These are phyloP conservation scores for Oenanthe javanica DNA, from an alignment of 140 eudicot genomes.

Conservation along the genomic window DNA sequence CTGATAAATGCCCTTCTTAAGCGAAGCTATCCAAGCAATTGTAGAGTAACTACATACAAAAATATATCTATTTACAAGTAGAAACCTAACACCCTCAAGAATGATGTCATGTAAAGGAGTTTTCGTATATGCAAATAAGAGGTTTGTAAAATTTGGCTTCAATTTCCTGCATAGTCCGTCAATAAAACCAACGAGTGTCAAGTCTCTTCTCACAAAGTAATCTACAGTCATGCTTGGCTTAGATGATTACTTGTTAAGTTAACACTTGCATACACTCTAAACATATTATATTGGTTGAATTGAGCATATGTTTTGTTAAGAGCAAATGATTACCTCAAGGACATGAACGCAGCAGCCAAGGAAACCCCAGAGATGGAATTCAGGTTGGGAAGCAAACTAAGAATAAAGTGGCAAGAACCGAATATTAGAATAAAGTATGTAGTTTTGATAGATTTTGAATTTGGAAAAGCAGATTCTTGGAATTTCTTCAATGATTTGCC, in stretches of 20 bases:
- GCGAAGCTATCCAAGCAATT: not conserved
- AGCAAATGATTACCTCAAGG: not conserved
- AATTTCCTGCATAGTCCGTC: not conserved
- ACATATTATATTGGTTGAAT: not conserved
- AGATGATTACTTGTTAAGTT: not conserved
- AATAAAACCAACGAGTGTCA: not conserved
- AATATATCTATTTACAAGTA: not conserved
- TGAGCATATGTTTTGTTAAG: not conserved
- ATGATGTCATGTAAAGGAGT: not conserved
- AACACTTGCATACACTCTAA: not conserved
- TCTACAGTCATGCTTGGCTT: not conserved
- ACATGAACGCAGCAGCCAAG: not conserved
- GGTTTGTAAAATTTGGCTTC: not conserved
- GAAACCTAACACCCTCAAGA: not conserved
- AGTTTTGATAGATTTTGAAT: not conserved
- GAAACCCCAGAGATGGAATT: not conserved
- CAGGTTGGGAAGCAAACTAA: not conserved
- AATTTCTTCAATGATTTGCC: not conserved
- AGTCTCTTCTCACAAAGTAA: not conserved
- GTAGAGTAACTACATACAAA: not conserved
- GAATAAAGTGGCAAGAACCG: not conserved
- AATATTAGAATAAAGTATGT: not conserved
- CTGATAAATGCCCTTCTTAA: not conserved
- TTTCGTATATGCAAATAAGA: not conserved
- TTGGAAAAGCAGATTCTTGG: not conserved